Evolutionary conservation across 2,329 filamentous ascomycete species (phyloP), one percentile per base, ranked within the genome.

Genomic region (Helotiales sp.): DNA sequence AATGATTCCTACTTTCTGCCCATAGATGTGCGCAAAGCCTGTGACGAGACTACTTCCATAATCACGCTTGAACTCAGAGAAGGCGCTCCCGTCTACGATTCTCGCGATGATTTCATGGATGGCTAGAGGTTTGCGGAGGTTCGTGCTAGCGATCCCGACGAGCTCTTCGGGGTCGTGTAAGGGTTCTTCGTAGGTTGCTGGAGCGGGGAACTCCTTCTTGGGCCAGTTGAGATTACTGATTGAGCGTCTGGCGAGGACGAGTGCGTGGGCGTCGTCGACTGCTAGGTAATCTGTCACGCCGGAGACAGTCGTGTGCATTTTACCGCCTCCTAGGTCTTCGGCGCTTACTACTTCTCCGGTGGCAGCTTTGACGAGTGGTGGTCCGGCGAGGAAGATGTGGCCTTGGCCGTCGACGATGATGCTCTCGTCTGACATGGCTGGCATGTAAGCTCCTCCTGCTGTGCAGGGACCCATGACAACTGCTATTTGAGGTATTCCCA

Each of bases 391-490:
- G 83, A 98, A 99, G 77, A 99, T 97, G 73, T 97, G 94, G n/a
- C 95, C 95, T 79, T 97, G 94, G 61, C 94, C 91, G 76, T 93
- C 89, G 45, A 98, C 96, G 71, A 99, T 98, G 79, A 99, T 97
- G 77, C 89, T 93, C 84, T 98, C 96, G 78, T 98, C 96, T 68
- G 92, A 95, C 95, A 99, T 98, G 75, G 93, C 93, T 11, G 95
- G 95, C 11, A 98, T 94, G 78, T 99, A 98, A 26, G 95, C 95
- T 57, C 95, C 95, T 60, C 95, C 95, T 1, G 95, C 95, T 0
- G 96, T 99, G 81, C 96, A 99, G 50, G 95, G 92, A 0, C 95
- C 95, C 95, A 99, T 97, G 55, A 99, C 95, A 2, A 97, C 93
- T 10, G 93, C 90, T 73, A 99, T 91, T 77, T 98, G 95, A 0